Conservation (phyloP, 805 yeast species). For the Wickerhamomyces queroliae region DNA sequence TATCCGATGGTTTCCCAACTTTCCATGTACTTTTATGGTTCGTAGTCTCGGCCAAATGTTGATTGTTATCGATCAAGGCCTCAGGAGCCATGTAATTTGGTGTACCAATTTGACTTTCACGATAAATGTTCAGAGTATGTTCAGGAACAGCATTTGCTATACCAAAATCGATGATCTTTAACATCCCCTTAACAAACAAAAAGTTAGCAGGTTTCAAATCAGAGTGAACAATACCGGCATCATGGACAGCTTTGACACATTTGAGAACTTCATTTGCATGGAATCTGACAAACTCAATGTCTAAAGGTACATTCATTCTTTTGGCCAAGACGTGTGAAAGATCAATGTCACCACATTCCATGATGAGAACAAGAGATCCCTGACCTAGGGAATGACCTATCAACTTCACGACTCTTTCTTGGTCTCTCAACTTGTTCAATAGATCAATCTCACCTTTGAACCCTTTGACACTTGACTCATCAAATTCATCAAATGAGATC, state of each 20-base stretch:
- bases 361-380: conserved; percentile 62
- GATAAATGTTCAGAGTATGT: conserved; percentile 81
- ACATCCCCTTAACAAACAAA: conserved; percentile 72
- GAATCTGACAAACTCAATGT: conserved; percentile 70
- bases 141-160: conserved; percentile 93
- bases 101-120: conserved; percentile 91
- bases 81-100: conserved; percentile 99
- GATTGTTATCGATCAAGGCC: conserved; percentile 62
- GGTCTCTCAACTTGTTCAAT: conserved; percentile 48
- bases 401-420: conserved; percentile 72
- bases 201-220: conserved; percentile 73
- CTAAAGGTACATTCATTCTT: conserved; percentile 46
- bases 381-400: conserved; percentile 67
- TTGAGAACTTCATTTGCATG: conserved; percentile 72
- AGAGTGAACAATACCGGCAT: conserved; percentile 78
- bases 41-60: conserved; percentile 10
- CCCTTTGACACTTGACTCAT: conserved; percentile 64
- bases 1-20: conserved; percentile 92
- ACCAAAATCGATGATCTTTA: conserved; percentile 93
- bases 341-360: conserved; percentile 96
- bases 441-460: conserved; percentile 89
- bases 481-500: conserved; percentile 77
- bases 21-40: conserved; percentile 41
- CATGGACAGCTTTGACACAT: conserved; percentile 87
- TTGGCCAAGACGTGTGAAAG: conserved; percentile 72